Conservation (phyloP, 1,139 yeast species). For the Yamadazyma atlantica region DNA sequence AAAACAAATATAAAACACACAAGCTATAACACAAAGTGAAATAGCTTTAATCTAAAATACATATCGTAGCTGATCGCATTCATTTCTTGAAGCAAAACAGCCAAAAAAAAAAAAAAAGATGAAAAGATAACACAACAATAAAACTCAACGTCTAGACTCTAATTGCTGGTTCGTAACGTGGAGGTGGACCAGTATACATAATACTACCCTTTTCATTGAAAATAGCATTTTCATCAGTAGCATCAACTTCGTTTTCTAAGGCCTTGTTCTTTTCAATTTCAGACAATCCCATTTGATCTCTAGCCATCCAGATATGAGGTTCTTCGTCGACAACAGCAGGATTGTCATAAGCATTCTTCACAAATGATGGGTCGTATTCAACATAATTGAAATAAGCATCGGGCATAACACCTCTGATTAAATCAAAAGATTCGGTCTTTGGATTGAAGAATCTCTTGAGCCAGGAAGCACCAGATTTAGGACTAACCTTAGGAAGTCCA, state of each 20-base stretch:
- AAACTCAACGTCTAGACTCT: slow-evolving; percentile 24
- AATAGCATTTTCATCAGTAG: slow-evolving; percentile 55
- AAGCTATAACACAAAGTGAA: not conserved
- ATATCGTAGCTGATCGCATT: too few species aligned
- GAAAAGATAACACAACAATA: too few species aligned
- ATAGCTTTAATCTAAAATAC: slow-evolving; percentile 2
- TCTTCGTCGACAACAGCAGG: slow-evolving; percentile 62
- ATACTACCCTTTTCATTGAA: slow-evolving; percentile 57
- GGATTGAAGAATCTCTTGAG: slow-evolving; percentile 43
- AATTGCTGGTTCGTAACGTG: slow-evolving; percentile 48
- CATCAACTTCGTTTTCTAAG: slow-evolving; percentile 53
- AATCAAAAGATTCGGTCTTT: slow-evolving; percentile 38
- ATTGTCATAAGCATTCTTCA: slow-evolving; percentile 59
- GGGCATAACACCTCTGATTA: slow-evolving; percentile 40
- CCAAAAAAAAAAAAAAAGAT: too few species aligned
- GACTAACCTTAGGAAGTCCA: slow-evolving; percentile 11
- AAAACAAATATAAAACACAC: not conserved
- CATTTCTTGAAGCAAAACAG: too few species aligned
- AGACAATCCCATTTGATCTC: slow-evolving; percentile 69
- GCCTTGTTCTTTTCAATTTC: slow-evolving; percentile 59
- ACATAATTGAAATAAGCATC: slow-evolving; percentile 41
- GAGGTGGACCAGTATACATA: slow-evolving; percentile 63
- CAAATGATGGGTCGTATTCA: slow-evolving; percentile 42
- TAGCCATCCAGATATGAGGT: slow-evolving; percentile 70
- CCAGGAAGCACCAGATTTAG: slow-evolving; percentile 27